A percentile compares a stretch with the other conserved stretches of the same genome.
Conservation (phyloP, 2,329 filamentous ascomycete species). For the Penicillium sp. region DNA sequence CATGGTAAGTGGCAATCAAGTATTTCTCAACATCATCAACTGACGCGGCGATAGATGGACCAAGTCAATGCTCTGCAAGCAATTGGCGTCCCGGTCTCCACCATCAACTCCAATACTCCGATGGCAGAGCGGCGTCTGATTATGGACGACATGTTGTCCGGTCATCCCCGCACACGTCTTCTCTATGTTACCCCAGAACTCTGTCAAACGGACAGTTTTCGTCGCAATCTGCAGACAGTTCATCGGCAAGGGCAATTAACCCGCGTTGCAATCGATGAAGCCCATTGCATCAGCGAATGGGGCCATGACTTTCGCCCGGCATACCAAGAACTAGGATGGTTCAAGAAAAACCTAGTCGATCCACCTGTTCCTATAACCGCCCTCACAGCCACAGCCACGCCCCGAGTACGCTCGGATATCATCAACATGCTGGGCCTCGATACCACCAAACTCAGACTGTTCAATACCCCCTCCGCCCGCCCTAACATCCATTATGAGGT, state of each 20-base stretch:
- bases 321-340: conserved; percentile 84
- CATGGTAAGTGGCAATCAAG: conserved; percentile 61
- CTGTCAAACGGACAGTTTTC: conserved; percentile 75
- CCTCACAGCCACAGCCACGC: conserved; percentile 86
- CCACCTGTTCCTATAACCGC: conserved; percentile 88
- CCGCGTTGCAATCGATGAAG: conserved; percentile 87
- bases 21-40: neutral
- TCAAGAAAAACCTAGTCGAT: conserved; percentile 64
- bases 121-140: conserved; percentile 64
- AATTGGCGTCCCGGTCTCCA: conserved; percentile 74
- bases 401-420: conserved; percentile 77
- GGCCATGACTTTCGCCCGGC: conserved; percentile 94
- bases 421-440: conserved; percentile 71
- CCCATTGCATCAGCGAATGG: conserved; percentile 97
- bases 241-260: conserved; percentile 80
- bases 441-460: conserved; percentile 63
- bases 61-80: conserved; percentile 78
- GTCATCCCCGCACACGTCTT: conserved; percentile 77
- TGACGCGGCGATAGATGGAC: conserved; percentile 63
- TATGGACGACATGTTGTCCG: conserved; percentile 77
- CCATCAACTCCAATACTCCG: conserved; percentile 81
- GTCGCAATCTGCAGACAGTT: conserved; percentile 69
- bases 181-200: conserved; percentile 93
- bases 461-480: conserved; percentile 79
- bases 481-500: conserved; percentile 90